Evolutionary conservation across 2,329 filamentous ascomycete genomes (phyloP), one percentile per base, ranked within the genome.

Genomic region (Metarhizium rileyi): DNA sequence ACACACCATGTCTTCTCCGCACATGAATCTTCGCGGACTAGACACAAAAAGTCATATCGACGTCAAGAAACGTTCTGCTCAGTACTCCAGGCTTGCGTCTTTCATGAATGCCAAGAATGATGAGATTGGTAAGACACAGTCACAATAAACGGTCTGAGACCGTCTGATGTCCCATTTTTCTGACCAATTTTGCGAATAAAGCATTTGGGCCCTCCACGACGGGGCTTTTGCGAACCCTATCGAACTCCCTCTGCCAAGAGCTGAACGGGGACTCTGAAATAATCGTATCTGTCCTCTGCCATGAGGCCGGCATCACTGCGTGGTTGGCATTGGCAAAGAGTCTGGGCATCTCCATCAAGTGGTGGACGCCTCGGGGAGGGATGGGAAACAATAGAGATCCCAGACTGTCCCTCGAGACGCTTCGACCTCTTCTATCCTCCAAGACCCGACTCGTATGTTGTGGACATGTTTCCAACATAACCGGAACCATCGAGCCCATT

Each of bases 281-380:
- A 47, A 70, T 91, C 54, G 60, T 90, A 16, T 87, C 84, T 0
- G 76, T 75, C 50, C 69, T 88, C 51, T 86, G 90, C 62, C 86
- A 90, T 60, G 86, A 90, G 66, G 82, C 86, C 36, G 88, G 90
- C 61, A 81, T 87, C 50, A 79, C 83, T 2, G 74, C 85, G 0
- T 90, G 86, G 87, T 68, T 87, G 0, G 76, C 79, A 46, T 73
- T 90, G 26, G 86, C 85, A 2, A 65, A 74, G 26, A 73, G 76
- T 5, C 12, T n/a, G 18, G 18, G 18, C 20, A 18, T 38, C 10
- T 20, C 16, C n/a, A 38, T 38, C 18, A 38, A 38, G 18, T 38
- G 35, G 35, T 38, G 35, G 35, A 18, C 10, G 6, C 35, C 35
- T 6, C 6, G 16, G 5, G 10, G 18, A 10, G 18, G 18, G 5